Evolutionary conservation across 2,329 filamentous ascomycete species (phyloP), one percentile per base, ranked within the genome.

Genomic region (Phaeosphaeriaceae sp.): DNA sequence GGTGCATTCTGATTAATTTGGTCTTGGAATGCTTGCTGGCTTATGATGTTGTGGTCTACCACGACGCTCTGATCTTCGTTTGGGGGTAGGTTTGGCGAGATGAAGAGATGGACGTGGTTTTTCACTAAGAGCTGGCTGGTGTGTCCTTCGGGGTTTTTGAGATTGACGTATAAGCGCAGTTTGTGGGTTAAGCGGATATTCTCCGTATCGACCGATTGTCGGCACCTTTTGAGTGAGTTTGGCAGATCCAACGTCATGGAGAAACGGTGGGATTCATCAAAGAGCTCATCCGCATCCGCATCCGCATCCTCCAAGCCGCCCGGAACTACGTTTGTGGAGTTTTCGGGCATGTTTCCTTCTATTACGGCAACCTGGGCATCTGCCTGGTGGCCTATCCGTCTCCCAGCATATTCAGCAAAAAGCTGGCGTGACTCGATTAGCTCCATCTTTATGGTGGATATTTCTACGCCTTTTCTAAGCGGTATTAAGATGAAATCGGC

Each of bases 131-230:
- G 84, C 86, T 97, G 93, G 47, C 92, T 97, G 46, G 92, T 83
- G 68, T 97, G 94, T 0, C 92, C 93, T 70, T 99, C 94, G 0
- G 94, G 93, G 64, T 99, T 97, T 73, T 92, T 88, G 32, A 99
- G 83, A 38, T 93, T 90, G 52, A 97, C 87, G 41, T 90, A 91
- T 66, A 97, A 83, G 77, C 93, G 93, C 60, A 97, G 82, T 76
- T 96, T 96, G 74, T 99, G 94, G 47, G 90, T 84, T 43, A 97
- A 83, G 73, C 94, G 96, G 76, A 99, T 95, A 42, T 90, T 90
- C 63, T 90, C 87, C 17, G 88, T 87, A 64, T 96, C 91, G 37
- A 94, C 87, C 66, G 96, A 92, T 73, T 99, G 94, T 42, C 96
- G 79, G 75, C 93, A 97, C 59, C 85, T 83, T 60, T 87, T 87